Base-by-base conservation (phyloP, 768 basidiomycete species). In the Tricholoma bakamatsutake region DNA sequence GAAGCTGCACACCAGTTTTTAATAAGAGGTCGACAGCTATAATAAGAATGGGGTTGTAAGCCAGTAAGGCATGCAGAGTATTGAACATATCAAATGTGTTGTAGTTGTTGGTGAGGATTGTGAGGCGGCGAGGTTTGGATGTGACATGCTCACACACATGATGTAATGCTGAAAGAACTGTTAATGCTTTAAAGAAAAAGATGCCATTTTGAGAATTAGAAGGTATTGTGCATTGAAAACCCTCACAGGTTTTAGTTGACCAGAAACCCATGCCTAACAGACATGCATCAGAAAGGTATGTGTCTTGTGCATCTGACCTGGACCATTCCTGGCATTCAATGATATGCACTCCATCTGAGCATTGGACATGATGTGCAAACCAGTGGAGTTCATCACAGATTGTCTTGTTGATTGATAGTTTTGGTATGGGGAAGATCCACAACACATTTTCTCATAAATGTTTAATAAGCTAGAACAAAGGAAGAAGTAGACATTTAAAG, bases 401-500 rank as follows among this genome's bases (percentile, higher is more conserved):
- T 0, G 37, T 49, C 0, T 31, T 28, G 45, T 70, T 75, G 45
- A 73, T 24, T 34, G 57, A 68, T 4, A 75, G 52, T 0, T 7
- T 17, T 49, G 17, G 7, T 59, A 45, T 0, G 35, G 13, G 43
- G 70, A 71, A 0, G 66, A 68, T 0, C 17, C 37, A 0, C 24
- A 45, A 0, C 37, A 21, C 2, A 69, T 71, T 57, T 74, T 76
- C 6, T 18, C 56, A 50, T 76, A 76, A 0, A 68, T 11, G 7
- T 60, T 53, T 2, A 45, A 59, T 5, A 76, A 61, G 3, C 54
- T 62, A 0, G 73, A 73, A 0, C 62, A 55, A 0, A 72, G 55
- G 0, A 71, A 56, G 0, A 72, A 70, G 24, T 55, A 24, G 21
- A 24, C 21, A 24, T 24, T 24, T 3, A 24, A 24, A 3, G 21